phyloP scores from a whole-genome alignment of 495 filamentous ascomycete genomes.

The Penicillium psychrofluorescens region DNA sequence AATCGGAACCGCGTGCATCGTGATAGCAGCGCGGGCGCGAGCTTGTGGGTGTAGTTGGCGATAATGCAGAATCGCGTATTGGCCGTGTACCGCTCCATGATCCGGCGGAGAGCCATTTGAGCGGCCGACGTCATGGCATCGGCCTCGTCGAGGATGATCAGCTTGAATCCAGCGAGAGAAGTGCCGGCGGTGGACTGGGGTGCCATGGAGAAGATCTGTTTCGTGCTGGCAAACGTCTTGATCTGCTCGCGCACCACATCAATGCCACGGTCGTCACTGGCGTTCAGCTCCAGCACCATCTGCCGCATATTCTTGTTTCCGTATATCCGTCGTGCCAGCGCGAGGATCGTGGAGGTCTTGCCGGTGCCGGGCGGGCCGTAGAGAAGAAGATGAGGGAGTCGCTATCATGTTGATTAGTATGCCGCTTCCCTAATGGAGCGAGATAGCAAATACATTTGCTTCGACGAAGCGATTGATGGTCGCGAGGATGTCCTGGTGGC shows the following conservation, averaged over 20 bases:
- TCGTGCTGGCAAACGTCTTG: conserved; percentile 90
- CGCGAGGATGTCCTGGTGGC: conserved; percentile 94
- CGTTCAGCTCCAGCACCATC: conserved; percentile 97
- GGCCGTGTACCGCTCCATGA: conserved; percentile 99
- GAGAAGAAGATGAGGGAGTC: conserved; percentile 92
- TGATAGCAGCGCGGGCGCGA: conserved; percentile 89
- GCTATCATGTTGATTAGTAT: conserved; percentile 28
- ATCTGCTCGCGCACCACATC: conserved; percentile 98
- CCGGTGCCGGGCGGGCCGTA: conserved; percentile 96
- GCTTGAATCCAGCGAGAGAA: conserved; percentile 74
- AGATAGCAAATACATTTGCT: conserved; percentile 52
- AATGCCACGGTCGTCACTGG: conserved; percentile 94
- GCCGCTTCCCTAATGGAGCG: background rate
- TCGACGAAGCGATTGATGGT: conserved; percentile 98
- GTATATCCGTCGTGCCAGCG: conserved; percentile 86
- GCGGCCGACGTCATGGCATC: conserved; percentile 97
- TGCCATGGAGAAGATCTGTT: conserved; percentile 57
- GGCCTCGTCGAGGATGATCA: conserved; percentile 96
- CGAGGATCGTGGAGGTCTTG: conserved; percentile 93
- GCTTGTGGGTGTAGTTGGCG: conserved; percentile 98
- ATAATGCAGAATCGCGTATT: conserved; percentile 99
- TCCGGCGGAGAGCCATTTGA: conserved; percentile 92
- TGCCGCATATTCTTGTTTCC: conserved; percentile 88
- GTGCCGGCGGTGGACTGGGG: conserved; percentile 36
- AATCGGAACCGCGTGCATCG: conserved; percentile 94